These are phyloP conservation scores for Nitzschia putrida DNA, from an alignment of 108 stramenopile genomes.

Conservation along the genomic window DNA sequence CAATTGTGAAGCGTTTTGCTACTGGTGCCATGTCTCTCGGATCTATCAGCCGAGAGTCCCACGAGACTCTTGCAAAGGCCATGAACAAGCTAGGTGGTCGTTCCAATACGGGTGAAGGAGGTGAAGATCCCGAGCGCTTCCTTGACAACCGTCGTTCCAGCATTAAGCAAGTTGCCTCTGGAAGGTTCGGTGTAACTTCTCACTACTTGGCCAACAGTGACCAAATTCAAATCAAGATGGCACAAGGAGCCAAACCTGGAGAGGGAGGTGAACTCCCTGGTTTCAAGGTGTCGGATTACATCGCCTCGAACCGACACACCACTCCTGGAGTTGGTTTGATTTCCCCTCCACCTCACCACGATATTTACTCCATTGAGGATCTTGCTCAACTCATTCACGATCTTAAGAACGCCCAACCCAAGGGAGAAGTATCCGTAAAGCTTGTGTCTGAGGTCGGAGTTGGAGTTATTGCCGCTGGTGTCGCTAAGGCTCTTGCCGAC, in stretches of 20 bases:
- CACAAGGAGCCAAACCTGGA: constrained; percentile 96
- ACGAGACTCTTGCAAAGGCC: constrained; percentile 92
- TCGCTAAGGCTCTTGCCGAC: constrained; percentile 95
- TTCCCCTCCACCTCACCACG: constrained; percentile 96
- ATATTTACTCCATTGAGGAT: constrained; percentile 97
- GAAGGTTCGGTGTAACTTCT: constrained; percentile 95
- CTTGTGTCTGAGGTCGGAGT: constrained; percentile 99
- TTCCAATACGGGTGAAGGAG: constrained; percentile 95
- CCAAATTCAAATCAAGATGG: constrained; percentile 98
- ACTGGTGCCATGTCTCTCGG: constrained; percentile 96
- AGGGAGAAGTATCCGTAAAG: constrained; percentile 95
- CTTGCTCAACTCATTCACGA: constrained; percentile 96
- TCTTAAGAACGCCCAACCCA: constrained; percentile 92
- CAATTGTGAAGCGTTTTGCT: constrained; percentile 94
- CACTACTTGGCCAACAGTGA: constrained; percentile 94
- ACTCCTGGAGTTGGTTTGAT: constrained; percentile 94
- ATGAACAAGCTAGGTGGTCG: constrained; percentile 91
- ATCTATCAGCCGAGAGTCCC: constrained; percentile 92
- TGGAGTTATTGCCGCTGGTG: constrained; percentile 94
- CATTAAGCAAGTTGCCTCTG: constrained; percentile 95
- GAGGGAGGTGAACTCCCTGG: constrained; percentile 97
- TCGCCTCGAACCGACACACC: constrained; percentile 89
- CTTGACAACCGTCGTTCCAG: constrained; percentile 85
- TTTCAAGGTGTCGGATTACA: constrained; percentile 93
- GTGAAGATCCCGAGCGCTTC: constrained; percentile 91